A percentile compares a stretch with the other conserved stretches of the same genome.
Conservation (phyloP, 225 moss, liverwort and hornwort species). For the Sphagnum tenellum region DNA sequence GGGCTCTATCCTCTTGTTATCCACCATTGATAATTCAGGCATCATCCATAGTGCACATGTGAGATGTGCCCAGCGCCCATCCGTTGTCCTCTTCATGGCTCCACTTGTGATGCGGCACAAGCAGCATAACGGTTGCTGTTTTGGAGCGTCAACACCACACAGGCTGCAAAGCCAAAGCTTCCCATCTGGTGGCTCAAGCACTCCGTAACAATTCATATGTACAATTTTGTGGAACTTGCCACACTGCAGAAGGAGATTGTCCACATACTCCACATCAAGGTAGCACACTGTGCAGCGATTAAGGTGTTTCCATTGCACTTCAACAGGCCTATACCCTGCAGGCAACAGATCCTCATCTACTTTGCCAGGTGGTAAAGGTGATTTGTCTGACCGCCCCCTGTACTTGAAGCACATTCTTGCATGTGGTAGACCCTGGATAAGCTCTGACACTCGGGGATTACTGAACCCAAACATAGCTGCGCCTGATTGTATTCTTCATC, state of each 20-base stretch:
- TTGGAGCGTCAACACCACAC: constrained; percentile 41
- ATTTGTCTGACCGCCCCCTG: constrained; percentile 38
- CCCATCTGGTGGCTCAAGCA: constrained; percentile 33
- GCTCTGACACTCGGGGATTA: constrained; percentile 29
- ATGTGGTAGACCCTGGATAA: constrained; percentile 43
- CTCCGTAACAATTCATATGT: constrained; percentile 55
- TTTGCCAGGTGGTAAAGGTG: constrained; percentile 12
- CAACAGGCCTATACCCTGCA: constrained; percentile 45
- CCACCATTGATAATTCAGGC: constrained; percentile 41
- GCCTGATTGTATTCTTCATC: constrained; percentile 39
- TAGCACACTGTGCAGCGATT: constrained; percentile 53
- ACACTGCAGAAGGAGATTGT: constrained; percentile 51
- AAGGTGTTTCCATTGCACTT: constrained; percentile 40
- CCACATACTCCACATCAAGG: constrained; percentile 51
- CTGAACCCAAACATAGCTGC: constrained; percentile 52
- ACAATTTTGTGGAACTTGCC: constrained; percentile 51
- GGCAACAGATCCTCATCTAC: constrained; percentile 38
- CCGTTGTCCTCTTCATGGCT: constrained; percentile 52
- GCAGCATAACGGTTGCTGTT: constrained; percentile 34
- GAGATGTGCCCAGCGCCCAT: constrained; percentile 55
- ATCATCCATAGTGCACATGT: constrained; percentile 56
- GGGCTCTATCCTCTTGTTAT: constrained; percentile 44
- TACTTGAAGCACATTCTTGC: constrained; percentile 49
- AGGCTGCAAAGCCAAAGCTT: constrained; percentile 55
- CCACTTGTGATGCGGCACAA: constrained; percentile 55